Evolutionary conservation across 768 basidiomycete species (phyloP).

Genomic region (Termitomyces sp.): DNA sequence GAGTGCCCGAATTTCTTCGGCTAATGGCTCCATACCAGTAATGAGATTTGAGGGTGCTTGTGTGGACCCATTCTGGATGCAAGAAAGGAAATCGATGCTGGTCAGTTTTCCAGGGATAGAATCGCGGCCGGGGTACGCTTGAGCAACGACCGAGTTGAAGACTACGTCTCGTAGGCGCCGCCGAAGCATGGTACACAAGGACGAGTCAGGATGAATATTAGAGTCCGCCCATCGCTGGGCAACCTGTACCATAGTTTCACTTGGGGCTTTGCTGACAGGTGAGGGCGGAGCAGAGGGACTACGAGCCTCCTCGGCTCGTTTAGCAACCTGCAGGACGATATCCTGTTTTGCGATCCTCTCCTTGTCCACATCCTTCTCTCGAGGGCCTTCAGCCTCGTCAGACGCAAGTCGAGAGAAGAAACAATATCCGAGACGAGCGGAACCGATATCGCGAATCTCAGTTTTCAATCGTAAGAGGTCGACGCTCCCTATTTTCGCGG

Average conservation of each 20-base stretch:
- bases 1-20: conserved; percentile 63
- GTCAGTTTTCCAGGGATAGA: conserved; percentile 23
- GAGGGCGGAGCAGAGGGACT: conserved; percentile 17
- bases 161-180: conserved; percentile 60
- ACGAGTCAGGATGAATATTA: conserved; percentile 56
- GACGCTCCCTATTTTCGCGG: conserved; percentile 40
- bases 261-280: conserved; percentile 33
- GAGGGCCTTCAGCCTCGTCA: conserved; percentile 15
- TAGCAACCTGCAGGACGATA: conserved; percentile 71
- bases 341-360: conserved; percentile 56
- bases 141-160: conserved; percentile 51
- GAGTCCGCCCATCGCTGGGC: conserved; percentile 69
- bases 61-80: conserved; percentile 10
- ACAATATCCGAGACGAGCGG: conserved; percentile 56
- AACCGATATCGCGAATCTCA: conserved; percentile 71
- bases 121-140: conserved; percentile 44
- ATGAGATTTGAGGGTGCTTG: conserved; percentile 23
- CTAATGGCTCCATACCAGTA: conserved; percentile 68
- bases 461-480: conserved; percentile 60
- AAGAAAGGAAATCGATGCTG: conserved; percentile 19
- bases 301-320: conserved; percentile 51
- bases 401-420: conserved; percentile 30
- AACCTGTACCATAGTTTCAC: conserved; percentile 47
- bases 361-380: conserved; percentile 37
- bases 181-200: conserved; percentile 55